Conservation (phyloP, 495 filamentous ascomycete genomes). For the Podospora conica region DNA sequence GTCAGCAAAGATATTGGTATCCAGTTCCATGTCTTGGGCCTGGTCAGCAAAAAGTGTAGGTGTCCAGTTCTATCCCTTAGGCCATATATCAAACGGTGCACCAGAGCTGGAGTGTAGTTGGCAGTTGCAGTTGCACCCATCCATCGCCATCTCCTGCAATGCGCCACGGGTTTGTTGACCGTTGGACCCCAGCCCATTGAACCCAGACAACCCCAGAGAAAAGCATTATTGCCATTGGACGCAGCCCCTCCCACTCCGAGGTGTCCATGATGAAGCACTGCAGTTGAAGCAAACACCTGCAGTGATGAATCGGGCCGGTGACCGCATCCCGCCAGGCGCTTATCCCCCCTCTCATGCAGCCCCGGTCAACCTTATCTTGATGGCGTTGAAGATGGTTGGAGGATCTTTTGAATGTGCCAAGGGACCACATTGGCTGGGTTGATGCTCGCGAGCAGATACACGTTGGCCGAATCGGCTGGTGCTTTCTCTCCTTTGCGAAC, state of each 20-base stretch:
- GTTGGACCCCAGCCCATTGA: background rate
- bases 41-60: too few species aligned
- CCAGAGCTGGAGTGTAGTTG: too few species aligned
- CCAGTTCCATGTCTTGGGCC: too few species aligned
- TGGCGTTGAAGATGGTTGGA: too few species aligned
- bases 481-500: background rate
- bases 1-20: too few species aligned
- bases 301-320: background rate
- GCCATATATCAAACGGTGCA: too few species aligned
- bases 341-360: background rate
- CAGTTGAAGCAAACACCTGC: background rate
- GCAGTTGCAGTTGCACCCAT: too few species aligned
- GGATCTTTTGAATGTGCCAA: too few species aligned
- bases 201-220: background rate
- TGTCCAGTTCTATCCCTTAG: too few species aligned
- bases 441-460: too few species aligned
- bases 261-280: background rate
- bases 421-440: too few species aligned
- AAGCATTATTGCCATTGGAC: background rate
- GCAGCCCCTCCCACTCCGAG: background rate
- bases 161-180: background rate
- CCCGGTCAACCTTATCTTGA: too few species aligned
- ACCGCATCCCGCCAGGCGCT: background rate
- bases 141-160: background rate
- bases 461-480: background rate